These are phyloP conservation scores for Ceratobasidium sp. DNA, from an alignment of 1,284 basidiomycete genomes.

Conservation along the genomic window DNA sequence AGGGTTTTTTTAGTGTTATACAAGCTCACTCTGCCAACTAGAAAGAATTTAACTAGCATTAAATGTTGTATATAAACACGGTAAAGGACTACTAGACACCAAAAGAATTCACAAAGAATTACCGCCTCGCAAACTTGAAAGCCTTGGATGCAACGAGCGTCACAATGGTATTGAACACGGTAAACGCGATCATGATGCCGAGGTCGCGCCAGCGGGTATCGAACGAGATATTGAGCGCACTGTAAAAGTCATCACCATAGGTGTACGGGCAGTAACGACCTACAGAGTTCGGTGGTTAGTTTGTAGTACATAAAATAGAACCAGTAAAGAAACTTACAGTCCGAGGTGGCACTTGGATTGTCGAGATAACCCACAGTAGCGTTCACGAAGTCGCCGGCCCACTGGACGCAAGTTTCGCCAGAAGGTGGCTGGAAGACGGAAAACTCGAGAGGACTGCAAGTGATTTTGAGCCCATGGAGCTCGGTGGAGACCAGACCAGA, in stretches of 20 bases:
- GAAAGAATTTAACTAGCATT: no score
- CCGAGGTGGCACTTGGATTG: conserved; percentile 71
- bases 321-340: conserved; percentile 66
- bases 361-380: conserved; percentile 82
- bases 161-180: conserved; percentile 78
- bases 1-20: no score
- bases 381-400: conserved; percentile 76
- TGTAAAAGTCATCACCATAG: conserved; percentile 77
- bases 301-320: no score
- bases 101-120: conserved; percentile 24
- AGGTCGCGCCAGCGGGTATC: conserved; percentile 78
- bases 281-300: neutral
- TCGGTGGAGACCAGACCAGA: conserved; percentile 83
- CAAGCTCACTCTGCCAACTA: no score
- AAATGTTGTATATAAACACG: no score
- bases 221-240: conserved; percentile 77
- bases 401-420: conserved; percentile 79
- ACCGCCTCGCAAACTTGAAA: conserved; percentile 78
- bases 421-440: conserved; percentile 76
- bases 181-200: conserved; percentile 75
- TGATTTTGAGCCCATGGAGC: conserved; percentile 78
- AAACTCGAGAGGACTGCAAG: conserved; percentile 77
- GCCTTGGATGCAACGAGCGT: conserved; percentile 82
- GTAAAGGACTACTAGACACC: no score
- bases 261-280: conserved; percentile 52